Percentiles rank a stretch among this genome's conserved stretches.
Evolutionary conservation across 2,329 filamentous ascomycete species (phyloP).

Genomic region (Curvularia sp.): DNA sequence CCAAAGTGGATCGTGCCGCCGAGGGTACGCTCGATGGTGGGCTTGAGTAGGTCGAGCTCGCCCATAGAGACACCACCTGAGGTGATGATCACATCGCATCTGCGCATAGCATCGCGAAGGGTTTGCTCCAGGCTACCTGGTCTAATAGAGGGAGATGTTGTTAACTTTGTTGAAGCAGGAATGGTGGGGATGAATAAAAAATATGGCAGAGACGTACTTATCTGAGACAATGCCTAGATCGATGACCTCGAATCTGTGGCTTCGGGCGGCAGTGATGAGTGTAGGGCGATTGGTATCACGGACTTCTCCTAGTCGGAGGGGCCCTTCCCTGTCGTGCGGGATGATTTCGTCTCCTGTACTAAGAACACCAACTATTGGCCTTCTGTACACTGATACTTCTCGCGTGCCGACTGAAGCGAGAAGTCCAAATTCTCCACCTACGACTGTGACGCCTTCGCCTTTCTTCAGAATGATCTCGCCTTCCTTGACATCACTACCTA

Average conservation of each 20-base stretch:
- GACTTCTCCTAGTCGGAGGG: slow-evolving; percentile 80
- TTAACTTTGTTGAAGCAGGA: neutral
- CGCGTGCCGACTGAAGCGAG: slow-evolving; percentile 82
- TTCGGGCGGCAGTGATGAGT: slow-evolving; percentile 76
- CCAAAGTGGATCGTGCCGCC: slow-evolving; percentile 96
- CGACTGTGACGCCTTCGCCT: slow-evolving; percentile 82
- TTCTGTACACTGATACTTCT: slow-evolving; percentile 74
- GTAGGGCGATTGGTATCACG: slow-evolving; percentile 92
- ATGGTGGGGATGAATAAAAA: neutral
- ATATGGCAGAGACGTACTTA: slow-evolving; percentile 53
- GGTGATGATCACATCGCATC: slow-evolving; percentile 84
- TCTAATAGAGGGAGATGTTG: slow-evolving; percentile 46
- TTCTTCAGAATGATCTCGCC: slow-evolving; percentile 74
- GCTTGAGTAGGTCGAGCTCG: slow-evolving; percentile 94
- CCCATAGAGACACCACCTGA: slow-evolving; percentile 98
- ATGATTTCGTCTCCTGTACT: slow-evolving; percentile 97
- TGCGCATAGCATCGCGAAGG: slow-evolving; percentile 75
- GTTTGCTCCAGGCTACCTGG: slow-evolving; percentile 76
- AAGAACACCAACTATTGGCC: slow-evolving; percentile 82
- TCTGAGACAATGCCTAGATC: slow-evolving; percentile 88
- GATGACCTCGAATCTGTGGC: slow-evolving; percentile 78
- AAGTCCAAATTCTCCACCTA: slow-evolving; percentile 90
- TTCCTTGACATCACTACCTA: slow-evolving; percentile 83
- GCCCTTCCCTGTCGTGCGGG: slow-evolving; percentile 68
- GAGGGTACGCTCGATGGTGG: slow-evolving; percentile 87